Evolutionary conservation across 352 stramenopile species (phyloP).

Genomic region (Globisporangium acanthophoron): DNA sequence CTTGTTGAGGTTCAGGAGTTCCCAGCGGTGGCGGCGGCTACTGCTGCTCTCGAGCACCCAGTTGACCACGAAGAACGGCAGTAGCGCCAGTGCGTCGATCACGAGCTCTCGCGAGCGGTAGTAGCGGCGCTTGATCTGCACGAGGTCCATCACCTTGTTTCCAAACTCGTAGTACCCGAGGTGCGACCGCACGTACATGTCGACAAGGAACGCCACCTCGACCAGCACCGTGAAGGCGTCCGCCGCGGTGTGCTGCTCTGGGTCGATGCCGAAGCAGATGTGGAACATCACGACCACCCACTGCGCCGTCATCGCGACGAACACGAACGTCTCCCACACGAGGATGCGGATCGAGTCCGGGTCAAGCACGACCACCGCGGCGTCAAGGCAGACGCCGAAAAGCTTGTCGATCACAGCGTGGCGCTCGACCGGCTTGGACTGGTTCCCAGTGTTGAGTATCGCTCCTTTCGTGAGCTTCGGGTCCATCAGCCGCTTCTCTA

Average conservation of each 20-base stretch:
- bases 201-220: conserved; percentile 42
- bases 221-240: conserved; percentile 33
- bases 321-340: conserved; percentile 58
- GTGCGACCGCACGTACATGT: conserved; percentile 46
- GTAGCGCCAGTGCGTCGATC: conserved; percentile 39
- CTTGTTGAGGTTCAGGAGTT: conserved; percentile 70
- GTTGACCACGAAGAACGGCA: conserved; percentile 47
- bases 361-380: conserved; percentile 28
- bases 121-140: conserved; percentile 37
- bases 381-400: conserved; percentile 2
- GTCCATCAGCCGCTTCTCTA: conserved; percentile 47
- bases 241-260: neutral
- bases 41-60: conserved; percentile 13
- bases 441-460: neutral
- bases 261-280: conserved; percentile 36
- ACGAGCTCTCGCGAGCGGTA: conserved; percentile 35
- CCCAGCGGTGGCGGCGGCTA: conserved; percentile 6
- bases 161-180: conserved; percentile 63
- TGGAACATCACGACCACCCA: conserved; percentile 38
- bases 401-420: conserved; percentile 3
- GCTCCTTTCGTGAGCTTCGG: conserved; percentile 42
- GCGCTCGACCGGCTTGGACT: neutral
- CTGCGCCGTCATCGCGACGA: conserved; percentile 44
- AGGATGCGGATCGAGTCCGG: conserved; percentile 43
- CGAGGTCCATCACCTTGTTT: conserved; percentile 59